These are phyloP conservation scores for Zoysia pacifica DNA, from an alignment of 176 grass and related monocot genomes.

Conservation along the genomic window DNA sequence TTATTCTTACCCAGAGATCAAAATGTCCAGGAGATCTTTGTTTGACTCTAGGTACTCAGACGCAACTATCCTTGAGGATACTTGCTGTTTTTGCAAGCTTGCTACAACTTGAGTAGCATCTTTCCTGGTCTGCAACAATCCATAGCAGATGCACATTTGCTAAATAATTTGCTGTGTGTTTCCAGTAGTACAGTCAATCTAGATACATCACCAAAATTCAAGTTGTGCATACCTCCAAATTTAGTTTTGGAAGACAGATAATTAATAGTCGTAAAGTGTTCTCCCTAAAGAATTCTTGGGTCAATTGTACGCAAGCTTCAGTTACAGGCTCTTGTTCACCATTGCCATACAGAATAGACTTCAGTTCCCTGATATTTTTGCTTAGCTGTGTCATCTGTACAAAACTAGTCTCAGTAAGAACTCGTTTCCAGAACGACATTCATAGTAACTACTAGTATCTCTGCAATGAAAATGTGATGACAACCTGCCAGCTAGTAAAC, in stretches of 20 bases:
- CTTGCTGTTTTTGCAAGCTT: slow-evolving; percentile 83
- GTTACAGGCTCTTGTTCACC: slow-evolving; percentile 84
- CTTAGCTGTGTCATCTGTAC: slow-evolving; percentile 80
- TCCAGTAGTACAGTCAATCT: background rate
- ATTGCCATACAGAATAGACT: slow-evolving; percentile 87
- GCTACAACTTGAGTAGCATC: slow-evolving; percentile 91
- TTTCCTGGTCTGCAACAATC: slow-evolving; percentile 73
- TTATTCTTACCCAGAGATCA: slow-evolving; percentile 64
- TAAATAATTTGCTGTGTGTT: background rate
- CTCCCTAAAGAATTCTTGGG: slow-evolving; percentile 94
- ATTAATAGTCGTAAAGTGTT: slow-evolving; percentile 91
- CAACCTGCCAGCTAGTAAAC: background rate
- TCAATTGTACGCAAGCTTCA: slow-evolving; percentile 86
- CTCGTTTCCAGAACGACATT: background rate
- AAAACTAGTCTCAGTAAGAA: slow-evolving; percentile 31
- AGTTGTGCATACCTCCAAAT: slow-evolving; percentile 66
- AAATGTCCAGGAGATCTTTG: slow-evolving; percentile 83
- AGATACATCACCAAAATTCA: slow-evolving; percentile 11
- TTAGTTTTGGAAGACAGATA: slow-evolving; percentile 87
- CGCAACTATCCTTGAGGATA: slow-evolving; percentile 66
- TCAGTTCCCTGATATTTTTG: slow-evolving; percentile 97
- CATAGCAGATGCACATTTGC: slow-evolving; percentile 20
- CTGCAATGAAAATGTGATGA: background rate
- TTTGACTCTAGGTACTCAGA: slow-evolving; percentile 83
- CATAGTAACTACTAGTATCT: background rate